Percentiles rank a stretch among this genome's conserved stretches.
Conservation (phyloP, 805 yeast species). For the Zygosaccharomyces rouxii region DNA sequence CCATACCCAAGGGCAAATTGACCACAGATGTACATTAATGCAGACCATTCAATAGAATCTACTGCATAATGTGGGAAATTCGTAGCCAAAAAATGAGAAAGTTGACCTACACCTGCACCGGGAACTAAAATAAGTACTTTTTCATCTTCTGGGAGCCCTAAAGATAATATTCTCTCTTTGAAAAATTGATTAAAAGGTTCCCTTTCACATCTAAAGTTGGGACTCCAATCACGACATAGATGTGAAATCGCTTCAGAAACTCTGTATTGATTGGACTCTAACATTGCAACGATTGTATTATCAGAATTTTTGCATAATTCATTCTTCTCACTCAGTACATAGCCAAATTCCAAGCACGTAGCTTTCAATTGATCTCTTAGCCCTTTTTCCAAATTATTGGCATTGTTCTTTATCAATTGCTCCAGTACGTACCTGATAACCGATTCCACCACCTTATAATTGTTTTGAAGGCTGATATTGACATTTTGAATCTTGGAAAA, state of each 20-base stretch:
- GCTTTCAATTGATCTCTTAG: conserved; percentile 42
- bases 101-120: conserved; percentile 81
- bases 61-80: conserved; percentile 44
- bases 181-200: conserved; percentile 53
- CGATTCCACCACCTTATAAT: conserved; percentile 44
- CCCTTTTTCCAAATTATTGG: conserved; percentile 28
- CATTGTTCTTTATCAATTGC: conserved; percentile 24
- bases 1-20: conserved; percentile 45
- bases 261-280: conserved; percentile 34
- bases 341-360: conserved; percentile 33
- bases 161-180: conserved; percentile 37
- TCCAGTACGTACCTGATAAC: conserved; percentile 41
- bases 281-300: conserved; percentile 6
- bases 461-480: conserved; percentile 45
- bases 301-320: conserved; percentile 3
- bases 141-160: conserved; percentile 18
- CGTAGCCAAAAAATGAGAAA: conserved; percentile 57
- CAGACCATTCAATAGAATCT: conserved; percentile 71
- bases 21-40: conserved; percentile 69
- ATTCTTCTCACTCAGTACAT: conserved; percentile 16
- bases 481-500: conserved; percentile 46
- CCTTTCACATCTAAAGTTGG: conserved; percentile 45
- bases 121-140: conserved; percentile 65
- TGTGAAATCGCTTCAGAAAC: conserved; percentile 73
- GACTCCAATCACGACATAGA: conserved; percentile 73